Evolutionary conservation across 2,329 filamentous ascomycete genomes (phyloP).

Genomic region (Phyllosticta citrichinensis): DNA sequence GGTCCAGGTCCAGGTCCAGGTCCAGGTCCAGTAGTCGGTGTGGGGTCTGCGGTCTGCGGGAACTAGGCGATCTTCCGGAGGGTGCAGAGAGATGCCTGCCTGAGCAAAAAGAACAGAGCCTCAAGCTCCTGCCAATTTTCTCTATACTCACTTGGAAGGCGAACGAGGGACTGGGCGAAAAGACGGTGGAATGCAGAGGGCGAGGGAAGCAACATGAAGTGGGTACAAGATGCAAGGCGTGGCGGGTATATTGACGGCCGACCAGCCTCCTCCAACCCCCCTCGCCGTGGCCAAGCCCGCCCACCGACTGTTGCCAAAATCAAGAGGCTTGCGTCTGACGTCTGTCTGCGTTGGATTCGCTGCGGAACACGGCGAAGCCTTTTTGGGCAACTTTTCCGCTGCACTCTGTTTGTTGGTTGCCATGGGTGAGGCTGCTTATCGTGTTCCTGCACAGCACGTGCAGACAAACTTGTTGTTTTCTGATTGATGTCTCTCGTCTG

Average conservation of each 20-base stretch:
- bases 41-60: too few species aligned
- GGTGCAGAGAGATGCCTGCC: too few species aligned
- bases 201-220: not conserved
- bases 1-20: too few species aligned
- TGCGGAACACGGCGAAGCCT: not conserved
- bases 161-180: conserved; percentile 9
- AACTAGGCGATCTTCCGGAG: too few species aligned
- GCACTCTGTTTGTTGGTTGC: not conserved
- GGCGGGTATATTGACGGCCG: conserved; percentile 5
- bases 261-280: conserved; percentile 2
- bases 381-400: not conserved
- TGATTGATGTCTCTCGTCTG: too few species aligned
- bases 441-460: not conserved
- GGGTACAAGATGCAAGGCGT: conserved; percentile 4
- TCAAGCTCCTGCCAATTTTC: not conserved
- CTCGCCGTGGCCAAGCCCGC: conserved; percentile 1
- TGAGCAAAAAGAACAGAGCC: not conserved
- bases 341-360: not conserved
- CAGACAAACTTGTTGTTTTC: not conserved
- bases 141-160: not conserved
- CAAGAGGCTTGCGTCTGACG: conserved; percentile 1
- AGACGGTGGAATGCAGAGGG: not conserved
- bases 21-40: not conserved
- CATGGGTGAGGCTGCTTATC: not conserved
- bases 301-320: conserved; percentile 2